Conservation (phyloP, 2,329 filamentous ascomycete species). For the Drechslerella dactyloides region DNA sequence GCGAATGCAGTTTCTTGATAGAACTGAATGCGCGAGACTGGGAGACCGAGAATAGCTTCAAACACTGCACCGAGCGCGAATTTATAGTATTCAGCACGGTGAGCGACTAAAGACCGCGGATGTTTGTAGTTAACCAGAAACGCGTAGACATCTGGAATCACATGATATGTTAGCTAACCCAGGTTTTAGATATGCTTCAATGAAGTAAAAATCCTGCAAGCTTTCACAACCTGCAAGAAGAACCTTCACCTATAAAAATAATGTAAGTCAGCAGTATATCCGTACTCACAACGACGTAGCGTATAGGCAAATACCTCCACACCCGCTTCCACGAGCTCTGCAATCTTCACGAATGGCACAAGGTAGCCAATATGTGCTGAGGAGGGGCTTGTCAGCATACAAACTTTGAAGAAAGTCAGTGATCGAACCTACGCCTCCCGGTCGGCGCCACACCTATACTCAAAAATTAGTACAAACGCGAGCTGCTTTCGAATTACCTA, state of each 20-base stretch:
- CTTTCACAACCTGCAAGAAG: conserved; percentile 27
- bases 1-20: conserved; percentile 15
- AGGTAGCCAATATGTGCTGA: conserved; percentile 45
- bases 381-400: background rate
- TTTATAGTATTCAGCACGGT: conserved; percentile 31
- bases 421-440: conserved; percentile 32
- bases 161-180: background rate
- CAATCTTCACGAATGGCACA: conserved; percentile 43
- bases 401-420: background rate
- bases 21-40: conserved; percentile 19
- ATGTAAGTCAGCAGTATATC: too few relatives aligned
- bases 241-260: conserved; percentile 25
- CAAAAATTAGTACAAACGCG: conserved; percentile 11
- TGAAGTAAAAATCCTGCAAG: background rate
- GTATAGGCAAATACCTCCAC: conserved; percentile 17
- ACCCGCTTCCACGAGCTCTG: conserved; percentile 37
- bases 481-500: background rate
- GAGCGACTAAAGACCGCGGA: conserved; percentile 28
- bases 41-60: conserved; percentile 27
- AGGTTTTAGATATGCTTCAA: too few relatives aligned
- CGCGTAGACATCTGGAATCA: conserved; percentile 40
- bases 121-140: conserved; percentile 41
- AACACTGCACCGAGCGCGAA: conserved; percentile 32
- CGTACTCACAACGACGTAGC: too few relatives aligned
- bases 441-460: conserved; percentile 37